Conservation (phyloP, 352 stramenopile genomes). For the Pythium myriotylum region DNA sequence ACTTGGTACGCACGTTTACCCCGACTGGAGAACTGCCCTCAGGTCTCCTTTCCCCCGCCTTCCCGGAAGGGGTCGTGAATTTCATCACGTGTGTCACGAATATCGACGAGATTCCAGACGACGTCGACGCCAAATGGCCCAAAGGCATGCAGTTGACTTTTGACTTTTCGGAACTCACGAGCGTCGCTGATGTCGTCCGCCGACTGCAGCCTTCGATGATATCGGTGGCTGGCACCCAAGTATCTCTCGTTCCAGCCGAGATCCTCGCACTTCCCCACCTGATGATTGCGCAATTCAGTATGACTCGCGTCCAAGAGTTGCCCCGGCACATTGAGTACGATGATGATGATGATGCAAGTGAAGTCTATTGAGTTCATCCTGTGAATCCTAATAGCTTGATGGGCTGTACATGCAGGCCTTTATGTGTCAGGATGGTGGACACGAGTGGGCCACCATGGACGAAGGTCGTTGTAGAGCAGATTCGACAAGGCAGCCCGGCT, state of each 20-base stretch:
- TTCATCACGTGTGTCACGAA: constrained; percentile 12
- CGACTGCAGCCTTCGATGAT: not conserved
- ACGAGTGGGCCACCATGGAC: too few relatives aligned
- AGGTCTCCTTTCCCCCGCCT: constrained; percentile 4
- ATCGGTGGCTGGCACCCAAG: constrained; percentile 1
- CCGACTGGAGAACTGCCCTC: constrained; percentile 5
- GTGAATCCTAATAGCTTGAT: too few relatives aligned
- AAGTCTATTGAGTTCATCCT: too few relatives aligned
- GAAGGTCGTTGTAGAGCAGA: too few relatives aligned
- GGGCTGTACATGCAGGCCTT: too few relatives aligned
- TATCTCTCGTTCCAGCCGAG: constrained; percentile 2
- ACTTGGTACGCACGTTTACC: not conserved
- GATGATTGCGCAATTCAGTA: constrained; percentile 3
- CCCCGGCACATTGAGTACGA: not conserved
- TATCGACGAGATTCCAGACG: not conserved
- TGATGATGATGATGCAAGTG: too few relatives aligned
- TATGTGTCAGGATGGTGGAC: too few relatives aligned
- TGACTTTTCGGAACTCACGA: too few relatives aligned
- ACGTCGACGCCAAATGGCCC: constrained; percentile 8
- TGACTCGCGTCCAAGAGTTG: constrained; percentile 7
- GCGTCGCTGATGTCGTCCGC: too few relatives aligned
- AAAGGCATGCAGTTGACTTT: too few relatives aligned
- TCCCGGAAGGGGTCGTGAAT: constrained; percentile 10
- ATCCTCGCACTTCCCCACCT: constrained; percentile 9
- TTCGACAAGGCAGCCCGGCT: too few relatives aligned